Base-by-base conservation (phyloP, 352 stramenopile species). In the Pythium volutum region DNA sequence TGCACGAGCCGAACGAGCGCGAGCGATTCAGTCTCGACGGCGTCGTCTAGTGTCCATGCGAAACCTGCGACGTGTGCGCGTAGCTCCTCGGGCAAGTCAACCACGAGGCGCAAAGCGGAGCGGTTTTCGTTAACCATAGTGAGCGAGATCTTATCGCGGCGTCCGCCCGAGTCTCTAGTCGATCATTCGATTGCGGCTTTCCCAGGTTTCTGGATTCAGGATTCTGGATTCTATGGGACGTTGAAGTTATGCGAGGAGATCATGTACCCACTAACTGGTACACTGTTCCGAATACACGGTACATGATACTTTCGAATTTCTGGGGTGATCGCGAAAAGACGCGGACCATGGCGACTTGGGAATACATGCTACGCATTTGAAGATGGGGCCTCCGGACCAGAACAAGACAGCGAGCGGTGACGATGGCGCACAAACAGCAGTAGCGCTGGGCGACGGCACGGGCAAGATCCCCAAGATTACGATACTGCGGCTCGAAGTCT, bases 401-500 rank as follows among this genome's bases (percentile, higher is more conserved):
- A 82, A 45, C 43, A 84, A 82, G 43, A 14, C 62, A 18, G 67
- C 59, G 22, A 55, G 64, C 39, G 43, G 25, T 10, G 55, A 59
- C 6, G 57, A 55, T 18, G 53, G 33, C 18, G 67, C 55, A 67
- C 34, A 38, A 9, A 2, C n/a, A 47, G 33, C 53, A 15, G 43
- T n/a, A 12, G 15, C 64, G 25, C 51, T 53, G 9, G 69, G 53
- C 18, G 64, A 55, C 2, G 66, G 55, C 12, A 55, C 72, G 14
- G 64, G 55, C 62, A 36, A 77, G 67, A 59, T 80, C 47, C 73
- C 77, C 25, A 88, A 89, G 70, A 85, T 89, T 67, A 71, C 75
- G 45, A 74, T 88, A 49, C 34, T 91, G 63, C 71, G 76, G 46
- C 74, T 90, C 38, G 79, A 92, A 54, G 58, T 92, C 49, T 69